Percentiles rank a stretch among this genome's conserved stretches.
These are phyloP conservation scores for Vitis amurensis DNA, from an alignment of 164 flowering plant genomes.

Conservation along the genomic window DNA sequence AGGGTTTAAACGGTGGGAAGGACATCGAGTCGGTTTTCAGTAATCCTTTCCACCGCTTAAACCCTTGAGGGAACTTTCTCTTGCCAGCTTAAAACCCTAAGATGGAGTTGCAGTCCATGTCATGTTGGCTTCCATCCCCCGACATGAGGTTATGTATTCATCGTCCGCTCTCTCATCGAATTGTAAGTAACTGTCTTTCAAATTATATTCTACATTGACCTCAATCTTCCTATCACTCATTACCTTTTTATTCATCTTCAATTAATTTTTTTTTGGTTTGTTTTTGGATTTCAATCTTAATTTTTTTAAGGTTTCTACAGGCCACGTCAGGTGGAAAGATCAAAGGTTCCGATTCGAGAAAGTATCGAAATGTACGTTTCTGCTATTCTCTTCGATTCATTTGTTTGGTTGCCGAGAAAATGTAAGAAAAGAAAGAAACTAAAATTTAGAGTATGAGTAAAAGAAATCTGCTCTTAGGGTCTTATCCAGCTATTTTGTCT, in stretches of 20 bases:
- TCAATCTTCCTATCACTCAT: no score
- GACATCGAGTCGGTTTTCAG: no score
- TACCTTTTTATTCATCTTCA: no score
- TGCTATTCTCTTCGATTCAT: neutral
- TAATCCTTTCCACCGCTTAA: neutral
- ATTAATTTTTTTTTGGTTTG: neutral
- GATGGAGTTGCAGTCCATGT: slow-evolving; percentile 31
- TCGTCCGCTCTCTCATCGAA: neutral
- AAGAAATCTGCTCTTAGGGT: no score
- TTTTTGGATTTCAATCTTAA: neutral
- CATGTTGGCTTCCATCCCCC: slow-evolving; percentile 13
- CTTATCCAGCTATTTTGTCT: no score
- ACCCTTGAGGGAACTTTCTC: neutral
- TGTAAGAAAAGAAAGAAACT: no score
- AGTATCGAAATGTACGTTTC: slow-evolving; percentile 11
- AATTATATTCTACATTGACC: neutral
- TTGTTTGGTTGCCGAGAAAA: no score
- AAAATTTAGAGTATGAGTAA: no score
- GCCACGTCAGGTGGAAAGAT: slow-evolving; percentile 2
- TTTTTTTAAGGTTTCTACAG: slow-evolving; percentile 11
- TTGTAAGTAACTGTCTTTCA: slow-evolving; percentile 11
- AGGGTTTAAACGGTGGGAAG: no score
- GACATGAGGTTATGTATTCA: neutral
- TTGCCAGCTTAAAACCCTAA: neutral
- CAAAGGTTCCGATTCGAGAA: slow-evolving; percentile 1